phyloP scores from a whole-genome alignment of 2,329 filamentous ascomycete genomes.

The Stachybotrys echinatus region DNA sequence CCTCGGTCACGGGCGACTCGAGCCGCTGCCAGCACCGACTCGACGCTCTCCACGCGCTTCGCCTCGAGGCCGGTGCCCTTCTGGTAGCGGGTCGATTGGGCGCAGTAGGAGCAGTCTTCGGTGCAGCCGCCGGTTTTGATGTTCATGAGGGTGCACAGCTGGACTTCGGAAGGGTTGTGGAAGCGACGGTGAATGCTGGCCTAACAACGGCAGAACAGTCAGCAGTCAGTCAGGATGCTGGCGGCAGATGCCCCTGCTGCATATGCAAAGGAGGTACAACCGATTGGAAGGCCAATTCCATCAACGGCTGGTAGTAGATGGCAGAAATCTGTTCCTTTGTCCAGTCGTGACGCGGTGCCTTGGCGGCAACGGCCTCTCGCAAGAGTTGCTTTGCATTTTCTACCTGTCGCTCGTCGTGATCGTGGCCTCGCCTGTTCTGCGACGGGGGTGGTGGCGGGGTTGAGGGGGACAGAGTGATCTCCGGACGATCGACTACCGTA shows the following conservation, averaged over 20 bases:
- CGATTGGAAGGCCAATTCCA: constrained; percentile 71
- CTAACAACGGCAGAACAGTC: constrained; percentile 35
- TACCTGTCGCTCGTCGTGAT: neutral
- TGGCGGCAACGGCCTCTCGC: constrained; percentile 53
- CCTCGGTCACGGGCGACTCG: constrained; percentile 75
- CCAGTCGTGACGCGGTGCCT: constrained; percentile 66
- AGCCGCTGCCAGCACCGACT: constrained; percentile 74
- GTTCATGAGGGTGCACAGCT: constrained; percentile 94
- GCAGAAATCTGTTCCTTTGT: constrained; percentile 74
- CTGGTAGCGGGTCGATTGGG: constrained; percentile 76
- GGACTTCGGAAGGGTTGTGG: constrained; percentile 77
- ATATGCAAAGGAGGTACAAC: constrained; percentile 22
- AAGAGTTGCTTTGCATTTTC: constrained; percentile 28
- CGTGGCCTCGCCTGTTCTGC: no score
- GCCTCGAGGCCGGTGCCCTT: constrained; percentile 74
- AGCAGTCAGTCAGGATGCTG: constrained; percentile 4
- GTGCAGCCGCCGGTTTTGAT: constrained; percentile 92
- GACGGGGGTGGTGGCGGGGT: no score
- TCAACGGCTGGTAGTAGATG: constrained; percentile 76
- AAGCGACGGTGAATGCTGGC: constrained; percentile 75
- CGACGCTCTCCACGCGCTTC: constrained; percentile 72
- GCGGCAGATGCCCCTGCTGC: no score
- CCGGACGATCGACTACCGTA: no score
- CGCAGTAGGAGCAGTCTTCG: constrained; percentile 91
- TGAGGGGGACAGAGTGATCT: no score